Conservation (phyloP, 2,329 filamentous ascomycete species). For the Aspergillus intermedius region DNA sequence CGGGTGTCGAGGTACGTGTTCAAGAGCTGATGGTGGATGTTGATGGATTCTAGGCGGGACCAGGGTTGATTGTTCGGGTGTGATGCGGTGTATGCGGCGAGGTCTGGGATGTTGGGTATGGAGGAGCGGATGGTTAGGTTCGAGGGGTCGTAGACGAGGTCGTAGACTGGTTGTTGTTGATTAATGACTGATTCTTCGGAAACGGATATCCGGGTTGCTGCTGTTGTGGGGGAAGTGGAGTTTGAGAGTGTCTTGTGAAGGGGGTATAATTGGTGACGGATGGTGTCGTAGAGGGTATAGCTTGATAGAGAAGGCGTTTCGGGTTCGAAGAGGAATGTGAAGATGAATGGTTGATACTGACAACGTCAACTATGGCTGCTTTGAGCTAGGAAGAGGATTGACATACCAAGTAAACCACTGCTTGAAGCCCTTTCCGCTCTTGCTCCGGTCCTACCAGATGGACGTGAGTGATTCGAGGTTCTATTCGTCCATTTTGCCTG, state of each 20-base stretch:
- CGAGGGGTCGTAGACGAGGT: slow-evolving; percentile 55
- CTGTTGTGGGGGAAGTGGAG: slow-evolving; percentile 41
- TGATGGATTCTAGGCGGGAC: slow-evolving; percentile 54
- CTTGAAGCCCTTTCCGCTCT: slow-evolving; percentile 25
- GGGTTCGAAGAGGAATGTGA: slow-evolving; percentile 44
- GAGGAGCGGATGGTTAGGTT: slow-evolving; percentile 54
- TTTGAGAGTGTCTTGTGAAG: slow-evolving; percentile 41
- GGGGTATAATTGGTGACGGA: slow-evolving; percentile 45
- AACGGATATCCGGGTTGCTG: slow-evolving; percentile 31
- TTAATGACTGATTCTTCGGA: slow-evolving; percentile 22
- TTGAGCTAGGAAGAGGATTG: background rate
- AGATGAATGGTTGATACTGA: slow-evolving; percentile 45
- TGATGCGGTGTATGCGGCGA: slow-evolving; percentile 29
- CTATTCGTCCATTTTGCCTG: slow-evolving; percentile 25
- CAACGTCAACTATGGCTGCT: slow-evolving; percentile 5
- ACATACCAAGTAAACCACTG: slow-evolving; percentile 39
- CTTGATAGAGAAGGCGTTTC: slow-evolving; percentile 36
- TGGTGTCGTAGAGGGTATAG: slow-evolving; percentile 41
- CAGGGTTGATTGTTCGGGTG: slow-evolving; percentile 25
- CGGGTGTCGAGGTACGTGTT: slow-evolving; percentile 50
- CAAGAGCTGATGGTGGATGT: slow-evolving; percentile 55
- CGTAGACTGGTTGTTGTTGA: slow-evolving; percentile 45
- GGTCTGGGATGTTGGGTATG: slow-evolving; percentile 58
- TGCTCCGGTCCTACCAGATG: slow-evolving; percentile 17
- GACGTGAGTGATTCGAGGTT: slow-evolving; percentile 31